Percentiles rank a stretch among this genome's conserved stretches.
Evolutionary conservation across 148 eudicot species (phyloP).

Genomic region (Persicaria tinctoria): DNA sequence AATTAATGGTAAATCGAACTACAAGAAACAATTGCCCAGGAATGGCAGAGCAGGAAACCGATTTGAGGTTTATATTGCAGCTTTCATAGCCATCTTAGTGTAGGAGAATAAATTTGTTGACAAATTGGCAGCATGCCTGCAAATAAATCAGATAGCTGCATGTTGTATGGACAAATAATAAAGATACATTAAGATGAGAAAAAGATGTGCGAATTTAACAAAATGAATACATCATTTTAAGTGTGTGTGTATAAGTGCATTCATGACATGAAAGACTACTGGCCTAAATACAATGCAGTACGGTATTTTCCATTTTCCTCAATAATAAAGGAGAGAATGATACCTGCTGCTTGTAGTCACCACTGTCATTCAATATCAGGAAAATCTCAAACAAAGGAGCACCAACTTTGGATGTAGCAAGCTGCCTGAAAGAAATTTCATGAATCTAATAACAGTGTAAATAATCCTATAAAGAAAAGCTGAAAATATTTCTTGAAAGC

Average conservation of each 20-base stretch:
- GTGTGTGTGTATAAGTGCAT: not conserved
- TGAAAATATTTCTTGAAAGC: not conserved
- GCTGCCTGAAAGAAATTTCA: constrained; percentile 63
- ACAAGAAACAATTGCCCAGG: no score
- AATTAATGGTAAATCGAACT: no score
- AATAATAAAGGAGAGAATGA: not conserved
- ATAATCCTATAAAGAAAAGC: not conserved
- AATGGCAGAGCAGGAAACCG: no score
- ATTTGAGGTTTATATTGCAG: no score
- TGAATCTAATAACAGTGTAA: not conserved
- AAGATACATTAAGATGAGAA: not conserved
- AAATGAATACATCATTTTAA: not conserved
- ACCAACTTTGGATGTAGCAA: constrained; percentile 73
- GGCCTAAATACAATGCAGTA: not conserved
- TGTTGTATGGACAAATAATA: not conserved
- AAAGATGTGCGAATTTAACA: not conserved
- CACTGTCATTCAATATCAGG: constrained; percentile 56
- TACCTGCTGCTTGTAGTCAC: constrained; percentile 89
- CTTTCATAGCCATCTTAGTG: no score
- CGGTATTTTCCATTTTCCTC: not conserved
- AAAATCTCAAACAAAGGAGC: constrained; percentile 87
- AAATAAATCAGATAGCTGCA: not conserved
- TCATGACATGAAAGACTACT: not conserved
- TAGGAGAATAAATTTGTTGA: no score
- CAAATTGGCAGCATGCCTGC: not conserved